Percentiles rank a stretch among this genome's conserved stretches.
Conservation (phyloP, 2,329 filamentous ascomycete species). For the Penicillium sp. region DNA sequence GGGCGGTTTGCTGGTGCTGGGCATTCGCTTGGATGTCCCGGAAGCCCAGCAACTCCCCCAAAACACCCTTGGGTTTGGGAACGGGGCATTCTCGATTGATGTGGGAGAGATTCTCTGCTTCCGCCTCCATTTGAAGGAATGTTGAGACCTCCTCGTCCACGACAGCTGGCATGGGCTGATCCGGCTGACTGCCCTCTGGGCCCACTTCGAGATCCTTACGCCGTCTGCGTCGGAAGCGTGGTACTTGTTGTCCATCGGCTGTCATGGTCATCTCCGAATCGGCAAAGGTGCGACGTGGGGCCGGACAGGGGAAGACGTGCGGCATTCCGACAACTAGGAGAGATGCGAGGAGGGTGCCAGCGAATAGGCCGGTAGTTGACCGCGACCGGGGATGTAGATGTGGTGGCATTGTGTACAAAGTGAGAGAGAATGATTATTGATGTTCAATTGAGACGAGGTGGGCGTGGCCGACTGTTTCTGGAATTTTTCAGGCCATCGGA, state of each 20-base stretch:
- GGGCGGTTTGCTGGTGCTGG: conserved; percentile 17
- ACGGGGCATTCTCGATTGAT: conserved; percentile 78
- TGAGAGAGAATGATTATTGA: conserved; percentile 1
- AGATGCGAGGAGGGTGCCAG: conserved; percentile 82
- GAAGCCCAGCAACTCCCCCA: conserved; percentile 75
- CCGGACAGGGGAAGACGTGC: conserved; percentile 87
- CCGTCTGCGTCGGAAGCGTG: conserved; percentile 37
- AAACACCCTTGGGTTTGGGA: conserved; percentile 78
- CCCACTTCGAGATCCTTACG: conserved; percentile 34
- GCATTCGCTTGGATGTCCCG: conserved; percentile 39
- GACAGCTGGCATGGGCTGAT: conserved; percentile 18
- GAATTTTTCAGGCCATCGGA: conserved; percentile 25
- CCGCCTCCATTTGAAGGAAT: conserved; percentile 44
- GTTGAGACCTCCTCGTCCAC: conserved; percentile 46
- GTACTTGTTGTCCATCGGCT: conserved; percentile 46
- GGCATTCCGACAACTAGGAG: conserved; percentile 91
- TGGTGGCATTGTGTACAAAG: conserved; percentile 64
- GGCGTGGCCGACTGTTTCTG: conserved; percentile 15
- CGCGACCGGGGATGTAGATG: conserved; percentile 90
- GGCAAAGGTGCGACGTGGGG: conserved; percentile 70
- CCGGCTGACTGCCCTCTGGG: conserved; percentile 16
- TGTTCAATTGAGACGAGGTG: conserved; percentile 18
- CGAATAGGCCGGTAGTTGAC: conserved; percentile 91
- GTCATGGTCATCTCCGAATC: conserved; percentile 58
- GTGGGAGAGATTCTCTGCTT: conserved; percentile 43